Evolutionary conservation across 2,329 filamentous ascomycete species (phyloP), one percentile per base, ranked within the genome.

Genomic region (Alternaria gaisen): DNA sequence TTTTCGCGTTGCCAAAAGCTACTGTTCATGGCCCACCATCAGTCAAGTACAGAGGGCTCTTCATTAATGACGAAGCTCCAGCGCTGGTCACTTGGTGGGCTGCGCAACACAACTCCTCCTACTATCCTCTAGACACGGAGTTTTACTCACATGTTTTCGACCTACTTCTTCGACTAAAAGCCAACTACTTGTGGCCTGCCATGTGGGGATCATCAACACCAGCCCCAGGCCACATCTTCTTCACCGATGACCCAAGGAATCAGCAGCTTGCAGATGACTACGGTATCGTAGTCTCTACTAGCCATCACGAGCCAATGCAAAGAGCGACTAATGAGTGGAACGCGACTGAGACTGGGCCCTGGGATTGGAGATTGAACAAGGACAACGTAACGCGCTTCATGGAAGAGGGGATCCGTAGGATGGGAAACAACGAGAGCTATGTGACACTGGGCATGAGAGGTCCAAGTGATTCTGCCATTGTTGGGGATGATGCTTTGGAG

Each of bases 161-260:
- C 77, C 80, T 92, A 0, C 80, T 92, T 0, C 84, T 92, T 8
- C 85, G 90, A 3, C 80, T 91, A 22, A 84, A 87, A 16, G 90
- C 90, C 22, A 92, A 92, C 76, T 91, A 91, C 70, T 80, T 92
- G 47, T 92, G 90, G 90, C 90, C 90, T 0, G 84, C 88, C 1
- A 81, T 86, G 70, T 92, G 90, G 90, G 44, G 28, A 11, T 48
- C 43, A 14, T 24, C 34, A 3, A 50, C 44, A 6, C 54, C 54
- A 10, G 32, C 46, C 1, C 54, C 44, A 24, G 84, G 83, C 1
- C 85, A 83, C 57, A 90, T 90, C 80, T 90, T 91, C 68, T 86
- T 88, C 72, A 83, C 90, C 3, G 90, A 92, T 62, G 90, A 92
- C 72, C 81, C 85, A 2, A 80, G 83, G 22, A 91, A 89, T 67